A percentile compares a stretch with the other conserved stretches of the same genome.
These are phyloP conservation scores for Rhodotorula sphaerocarpa DNA, from an alignment of 768 basidiomycete species.

Conservation along the genomic window DNA sequence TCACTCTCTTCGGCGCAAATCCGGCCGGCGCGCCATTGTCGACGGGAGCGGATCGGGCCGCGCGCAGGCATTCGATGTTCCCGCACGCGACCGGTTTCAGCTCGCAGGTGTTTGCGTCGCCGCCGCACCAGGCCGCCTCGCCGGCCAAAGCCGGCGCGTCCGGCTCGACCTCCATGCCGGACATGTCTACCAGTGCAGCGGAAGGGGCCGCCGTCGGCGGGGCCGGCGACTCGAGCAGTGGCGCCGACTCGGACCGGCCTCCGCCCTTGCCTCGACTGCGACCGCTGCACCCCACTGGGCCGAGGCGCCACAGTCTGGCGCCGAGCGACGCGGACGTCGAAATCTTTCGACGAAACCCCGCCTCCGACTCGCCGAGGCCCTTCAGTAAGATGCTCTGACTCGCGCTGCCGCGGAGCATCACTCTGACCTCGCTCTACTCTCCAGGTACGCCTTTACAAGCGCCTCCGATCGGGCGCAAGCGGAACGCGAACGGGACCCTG, in stretches of 20 bases:
- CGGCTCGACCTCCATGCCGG: constrained; percentile 15
- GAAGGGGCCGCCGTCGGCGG: no score
- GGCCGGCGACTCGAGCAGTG: background rate
- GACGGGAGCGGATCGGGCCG: background rate
- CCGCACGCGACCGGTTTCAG: constrained; percentile 24
- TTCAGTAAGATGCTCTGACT: background rate
- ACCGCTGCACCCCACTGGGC: constrained; percentile 3
- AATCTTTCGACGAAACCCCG: background rate
- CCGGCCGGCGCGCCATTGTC: background rate
- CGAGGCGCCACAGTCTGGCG: background rate
- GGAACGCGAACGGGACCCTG: constrained; percentile 39
- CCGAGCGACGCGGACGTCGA: background rate
- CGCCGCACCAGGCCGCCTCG: background rate
- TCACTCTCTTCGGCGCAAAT: constrained; percentile 16
- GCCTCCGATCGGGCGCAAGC: constrained; percentile 17
- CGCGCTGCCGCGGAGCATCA: no score
- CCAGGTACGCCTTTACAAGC: constrained; percentile 7
- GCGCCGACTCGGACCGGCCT: background rate
- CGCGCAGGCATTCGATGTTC: constrained; percentile 25
- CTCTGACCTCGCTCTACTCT: no score
- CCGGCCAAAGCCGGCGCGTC: background rate
- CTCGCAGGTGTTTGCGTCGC: background rate
- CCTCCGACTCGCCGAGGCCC: background rate
- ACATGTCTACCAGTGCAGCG: constrained; percentile 5
- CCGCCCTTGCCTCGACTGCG: constrained; percentile 14